Percentiles rank a stretch among this genome's conserved stretches.
Evolutionary conservation across 768 basidiomycete species (phyloP).

Genomic region (Leccinum aurantiacum): DNA sequence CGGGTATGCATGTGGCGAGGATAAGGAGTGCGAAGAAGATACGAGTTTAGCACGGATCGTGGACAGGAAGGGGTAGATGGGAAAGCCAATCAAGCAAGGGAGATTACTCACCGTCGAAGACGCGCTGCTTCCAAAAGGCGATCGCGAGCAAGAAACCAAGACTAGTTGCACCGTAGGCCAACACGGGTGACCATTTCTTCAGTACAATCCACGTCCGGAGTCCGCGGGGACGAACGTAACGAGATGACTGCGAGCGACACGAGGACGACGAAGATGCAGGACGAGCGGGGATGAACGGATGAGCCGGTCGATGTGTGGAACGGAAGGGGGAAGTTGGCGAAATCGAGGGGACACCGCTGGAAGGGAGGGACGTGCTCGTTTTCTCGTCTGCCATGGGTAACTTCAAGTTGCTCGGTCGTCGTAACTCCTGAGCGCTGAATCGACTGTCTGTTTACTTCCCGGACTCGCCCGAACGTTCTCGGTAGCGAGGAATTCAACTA

Average conservation of each 20-base stretch:
- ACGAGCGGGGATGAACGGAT: slow-evolving; percentile 23
- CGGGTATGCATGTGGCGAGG: neutral
- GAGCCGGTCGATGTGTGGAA: slow-evolving; percentile 17
- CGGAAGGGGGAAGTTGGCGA: slow-evolving; percentile 15
- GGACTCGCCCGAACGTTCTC: neutral
- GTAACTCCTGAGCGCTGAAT: neutral
- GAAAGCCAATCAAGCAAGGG: slow-evolving; percentile 2
- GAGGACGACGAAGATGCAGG: slow-evolving; percentile 14
- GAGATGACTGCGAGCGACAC: slow-evolving; percentile 22
- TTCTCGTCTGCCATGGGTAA: slow-evolving; percentile 28
- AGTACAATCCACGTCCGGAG: slow-evolving; percentile 59
- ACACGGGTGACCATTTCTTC: slow-evolving; percentile 74
- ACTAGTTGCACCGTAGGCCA: slow-evolving; percentile 75
- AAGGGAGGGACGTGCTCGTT: slow-evolving; percentile 1
- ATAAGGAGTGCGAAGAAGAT: neutral
- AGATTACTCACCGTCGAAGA: slow-evolving; percentile 69
- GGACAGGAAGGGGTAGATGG: neutral
- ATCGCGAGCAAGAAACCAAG: slow-evolving; percentile 79
- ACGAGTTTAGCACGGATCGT: slow-evolving; percentile 4
- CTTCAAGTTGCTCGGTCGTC: neutral
- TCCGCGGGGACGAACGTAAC: slow-evolving; percentile 46
- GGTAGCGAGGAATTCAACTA: slow-evolving; percentile 2
- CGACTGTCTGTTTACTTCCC: neutral
- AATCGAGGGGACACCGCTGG: slow-evolving; percentile 24
- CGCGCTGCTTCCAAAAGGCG: slow-evolving; percentile 76